phyloP scores from a whole-genome alignment of 2,329 filamentous ascomycete genomes.

The Botrytis aclada region DNA sequence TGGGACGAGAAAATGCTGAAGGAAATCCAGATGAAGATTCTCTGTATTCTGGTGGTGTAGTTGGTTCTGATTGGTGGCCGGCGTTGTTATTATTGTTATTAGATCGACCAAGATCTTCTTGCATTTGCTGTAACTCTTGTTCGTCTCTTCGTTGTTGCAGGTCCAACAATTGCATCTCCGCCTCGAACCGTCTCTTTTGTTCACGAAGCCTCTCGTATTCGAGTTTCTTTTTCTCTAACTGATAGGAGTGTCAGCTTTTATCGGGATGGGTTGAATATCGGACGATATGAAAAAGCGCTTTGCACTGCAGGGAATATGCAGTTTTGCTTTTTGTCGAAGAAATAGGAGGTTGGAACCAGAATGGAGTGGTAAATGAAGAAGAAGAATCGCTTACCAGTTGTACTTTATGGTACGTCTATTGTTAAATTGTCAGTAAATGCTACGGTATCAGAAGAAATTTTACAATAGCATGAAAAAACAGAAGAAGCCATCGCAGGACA shows the following conservation, averaged over 20 bases:
- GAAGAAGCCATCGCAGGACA: constrained; percentile 17
- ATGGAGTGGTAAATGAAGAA: neutral
- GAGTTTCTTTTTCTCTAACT: constrained; percentile 92
- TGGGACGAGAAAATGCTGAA: constrained; percentile 76
- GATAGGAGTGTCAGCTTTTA: constrained; percentile 40
- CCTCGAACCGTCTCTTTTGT: constrained; percentile 84
- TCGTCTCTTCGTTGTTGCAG: constrained; percentile 80
- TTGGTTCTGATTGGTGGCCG: constrained; percentile 88
- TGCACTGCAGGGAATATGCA: constrained; percentile 14
- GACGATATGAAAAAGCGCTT: neutral
- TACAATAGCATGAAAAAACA: neutral
- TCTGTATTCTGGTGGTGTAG: constrained; percentile 89
- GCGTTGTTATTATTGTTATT: constrained; percentile 41
- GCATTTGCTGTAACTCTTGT: constrained; percentile 79
- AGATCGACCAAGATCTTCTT: constrained; percentile 67
- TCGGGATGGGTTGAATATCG: neutral
- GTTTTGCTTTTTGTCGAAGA: constrained; percentile 9
- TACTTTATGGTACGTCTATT: constrained; percentile 65
- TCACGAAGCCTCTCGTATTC: constrained; percentile 90
- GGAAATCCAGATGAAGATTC: constrained; percentile 70
- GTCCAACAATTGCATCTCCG: constrained; percentile 87
- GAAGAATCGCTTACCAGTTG: constrained; percentile 62
- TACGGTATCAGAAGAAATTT: constrained; percentile 9
- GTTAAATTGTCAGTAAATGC: constrained; percentile 27
- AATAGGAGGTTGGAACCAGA: constrained; percentile 1